A percentile compares a stretch with the other conserved stretches of the same genome.
Conservation (phyloP, 306 rosid genomes). For the Vicia villosa region DNA sequence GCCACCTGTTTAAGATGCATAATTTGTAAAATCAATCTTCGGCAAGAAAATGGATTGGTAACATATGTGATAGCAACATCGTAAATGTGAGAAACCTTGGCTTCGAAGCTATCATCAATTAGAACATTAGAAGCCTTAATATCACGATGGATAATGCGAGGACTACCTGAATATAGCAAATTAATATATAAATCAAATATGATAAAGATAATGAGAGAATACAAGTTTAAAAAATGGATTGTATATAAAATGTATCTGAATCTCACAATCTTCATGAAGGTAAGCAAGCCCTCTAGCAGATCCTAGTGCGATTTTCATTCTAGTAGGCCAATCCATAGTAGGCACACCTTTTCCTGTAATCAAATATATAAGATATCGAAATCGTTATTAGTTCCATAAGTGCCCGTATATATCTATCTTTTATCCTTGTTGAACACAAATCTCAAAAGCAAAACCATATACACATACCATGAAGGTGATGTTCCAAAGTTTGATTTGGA, state of each 20-base stretch:
- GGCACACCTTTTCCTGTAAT: conserved; percentile 58
- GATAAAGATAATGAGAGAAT: not conserved
- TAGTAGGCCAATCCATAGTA: conserved; percentile 69
- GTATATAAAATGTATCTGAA: not conserved
- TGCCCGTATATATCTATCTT: not conserved
- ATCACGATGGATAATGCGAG: conserved; percentile 11
- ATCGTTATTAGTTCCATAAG: not conserved
- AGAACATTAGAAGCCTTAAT: conserved; percentile 15
- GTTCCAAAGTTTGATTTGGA: conserved; percentile 57
- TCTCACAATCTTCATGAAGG: conserved; percentile 87
- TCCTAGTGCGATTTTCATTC: conserved; percentile 72
- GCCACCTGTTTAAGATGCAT: not conserved
- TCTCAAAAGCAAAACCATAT: not conserved
- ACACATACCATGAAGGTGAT: conserved; percentile 64
- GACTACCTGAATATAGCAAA: not conserved
- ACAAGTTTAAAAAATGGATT: not conserved
- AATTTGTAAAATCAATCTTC: not conserved
- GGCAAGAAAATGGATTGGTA: not conserved
- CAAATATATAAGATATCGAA: not conserved
- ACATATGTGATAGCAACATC: not conserved
- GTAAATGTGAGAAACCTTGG: not conserved
- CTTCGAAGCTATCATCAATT: conserved; percentile 15
- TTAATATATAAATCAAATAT: not conserved
- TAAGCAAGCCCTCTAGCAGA: conserved; percentile 84
- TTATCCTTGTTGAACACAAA: too few species aligned